Percentiles rank a stretch among this genome's conserved stretches.
Conservation (phyloP, 345 rosid species). For the Durio zibethinus region DNA sequence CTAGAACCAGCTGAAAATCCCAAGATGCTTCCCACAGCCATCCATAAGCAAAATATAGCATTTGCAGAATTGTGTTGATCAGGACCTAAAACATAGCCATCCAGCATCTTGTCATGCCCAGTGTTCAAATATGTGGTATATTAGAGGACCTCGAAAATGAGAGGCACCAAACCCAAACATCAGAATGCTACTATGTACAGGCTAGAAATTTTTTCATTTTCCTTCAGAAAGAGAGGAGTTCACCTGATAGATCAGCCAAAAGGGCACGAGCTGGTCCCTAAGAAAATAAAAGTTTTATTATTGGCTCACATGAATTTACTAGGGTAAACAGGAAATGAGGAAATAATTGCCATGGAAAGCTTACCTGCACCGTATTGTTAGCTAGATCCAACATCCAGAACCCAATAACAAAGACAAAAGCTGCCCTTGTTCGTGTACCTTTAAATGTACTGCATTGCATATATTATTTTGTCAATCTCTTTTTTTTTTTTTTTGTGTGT, state of each 20-base stretch:
- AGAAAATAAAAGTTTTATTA: slow-evolving; percentile 16
- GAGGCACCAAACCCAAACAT: neutral
- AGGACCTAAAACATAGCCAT: slow-evolving; percentile 51
- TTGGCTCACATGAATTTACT: slow-evolving; percentile 2
- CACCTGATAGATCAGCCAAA: slow-evolving; percentile 89
- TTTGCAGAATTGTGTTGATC: slow-evolving; percentile 91
- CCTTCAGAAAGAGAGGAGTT: slow-evolving; percentile 6
- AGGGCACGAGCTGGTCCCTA: slow-evolving; percentile 99
- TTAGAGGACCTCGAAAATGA: neutral
- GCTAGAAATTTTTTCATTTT: neutral
- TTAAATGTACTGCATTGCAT: slow-evolving; percentile 67
- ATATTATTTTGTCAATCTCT: slow-evolving; percentile 1
- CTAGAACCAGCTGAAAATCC: slow-evolving; percentile 99
- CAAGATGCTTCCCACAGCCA: slow-evolving; percentile 94
- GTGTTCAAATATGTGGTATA: neutral
- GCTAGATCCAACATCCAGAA: slow-evolving; percentile 99
- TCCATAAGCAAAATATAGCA: slow-evolving; percentile 96
- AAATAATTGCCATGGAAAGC: neutral
- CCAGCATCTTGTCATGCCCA: slow-evolving; percentile 14
- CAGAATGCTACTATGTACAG: neutral
- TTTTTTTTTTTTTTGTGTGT: neutral
- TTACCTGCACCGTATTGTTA: slow-evolving; percentile 95
- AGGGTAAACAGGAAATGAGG: neutral
- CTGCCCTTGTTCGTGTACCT: slow-evolving; percentile 89
- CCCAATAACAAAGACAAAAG: slow-evolving; percentile 79